Evolutionary conservation across 176 grass and related monocot species (phyloP).

Genomic region (Guadua angustifolia): DNA sequence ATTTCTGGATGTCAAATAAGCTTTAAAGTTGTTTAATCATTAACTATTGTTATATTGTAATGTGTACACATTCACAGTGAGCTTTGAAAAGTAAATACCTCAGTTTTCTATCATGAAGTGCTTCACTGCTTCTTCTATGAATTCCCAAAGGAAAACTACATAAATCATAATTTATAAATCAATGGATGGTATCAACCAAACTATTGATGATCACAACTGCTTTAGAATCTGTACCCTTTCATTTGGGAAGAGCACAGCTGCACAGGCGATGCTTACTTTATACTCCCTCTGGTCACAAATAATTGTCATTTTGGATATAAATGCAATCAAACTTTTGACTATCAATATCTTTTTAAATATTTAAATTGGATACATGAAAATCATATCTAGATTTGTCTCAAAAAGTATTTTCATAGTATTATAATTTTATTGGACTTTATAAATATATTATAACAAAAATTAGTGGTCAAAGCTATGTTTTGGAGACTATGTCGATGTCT

Average conservation of each 20-base stretch:
- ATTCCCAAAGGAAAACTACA: slow-evolving; percentile 25
- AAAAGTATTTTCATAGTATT: too few relatives aligned
- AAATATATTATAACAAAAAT: too few relatives aligned
- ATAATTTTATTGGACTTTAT: too few relatives aligned
- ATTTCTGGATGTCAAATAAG: neutral
- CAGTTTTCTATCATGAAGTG: neutral
- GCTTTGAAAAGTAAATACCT: slow-evolving; percentile 14
- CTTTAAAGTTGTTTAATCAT: slow-evolving; percentile 5
- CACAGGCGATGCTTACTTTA: neutral
- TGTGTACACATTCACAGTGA: neutral
- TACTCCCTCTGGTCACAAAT: too few relatives aligned
- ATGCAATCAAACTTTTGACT: too few relatives aligned
- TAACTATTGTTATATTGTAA: slow-evolving; percentile 24
- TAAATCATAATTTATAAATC: slow-evolving; percentile 23
- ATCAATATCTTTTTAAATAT: too few relatives aligned
- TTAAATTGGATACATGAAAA: too few relatives aligned
- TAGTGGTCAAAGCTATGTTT: too few relatives aligned
- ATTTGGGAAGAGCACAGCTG: neutral
- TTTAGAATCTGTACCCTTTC: neutral
- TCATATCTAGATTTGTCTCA: too few relatives aligned
- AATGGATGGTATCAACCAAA: neutral
- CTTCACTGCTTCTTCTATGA: slow-evolving; percentile 30
- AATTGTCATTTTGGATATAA: too few relatives aligned
- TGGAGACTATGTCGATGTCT: too few relatives aligned
- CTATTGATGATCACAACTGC: neutral